phyloP scores from a whole-genome alignment of 768 basidiomycete species.

The Serendipita indica region DNA sequence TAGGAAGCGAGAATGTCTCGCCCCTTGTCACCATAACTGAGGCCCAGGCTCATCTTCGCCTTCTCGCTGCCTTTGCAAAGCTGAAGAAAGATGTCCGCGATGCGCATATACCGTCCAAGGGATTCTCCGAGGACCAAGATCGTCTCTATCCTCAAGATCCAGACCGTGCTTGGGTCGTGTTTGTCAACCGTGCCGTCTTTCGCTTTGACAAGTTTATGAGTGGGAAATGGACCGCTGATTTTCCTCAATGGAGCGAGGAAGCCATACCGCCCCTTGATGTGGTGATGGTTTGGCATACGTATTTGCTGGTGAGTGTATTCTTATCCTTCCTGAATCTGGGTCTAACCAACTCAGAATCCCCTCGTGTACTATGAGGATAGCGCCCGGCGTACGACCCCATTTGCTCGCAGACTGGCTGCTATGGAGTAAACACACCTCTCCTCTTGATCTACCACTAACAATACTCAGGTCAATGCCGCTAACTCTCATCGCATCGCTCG shows the following conservation, averaged over 20 bases:
- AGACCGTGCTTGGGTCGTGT: conserved; percentile 6
- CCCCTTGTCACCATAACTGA: conserved; percentile 13
- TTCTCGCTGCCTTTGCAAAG: conserved; percentile 13
- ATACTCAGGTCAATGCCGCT: conserved; percentile 3
- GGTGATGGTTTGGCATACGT: conserved; percentile 17
- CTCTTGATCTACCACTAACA: background rate
- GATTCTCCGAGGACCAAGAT: background rate
- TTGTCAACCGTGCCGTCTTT: background rate
- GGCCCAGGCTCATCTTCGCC: conserved; percentile 11
- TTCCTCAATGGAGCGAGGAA: background rate
- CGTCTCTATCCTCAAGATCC: background rate
- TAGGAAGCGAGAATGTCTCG: background rate
- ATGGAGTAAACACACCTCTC: background rate
- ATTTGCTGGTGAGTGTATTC: conserved; percentile 12
- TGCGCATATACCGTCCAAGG: background rate
- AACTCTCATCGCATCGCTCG: conserved; percentile 4
- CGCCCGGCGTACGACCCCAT: conserved; percentile 1
- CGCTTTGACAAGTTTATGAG: conserved; percentile 5
- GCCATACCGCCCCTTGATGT: conserved; percentile 14
- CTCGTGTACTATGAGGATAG: background rate
- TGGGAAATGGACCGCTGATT: background rate
- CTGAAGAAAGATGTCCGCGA: conserved; percentile 1
- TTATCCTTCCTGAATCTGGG: background rate
- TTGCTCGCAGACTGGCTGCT: background rate
- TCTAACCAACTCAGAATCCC: background rate